Percentiles rank a stretch among this genome's conserved stretches.
phyloP scores from a whole-genome alignment of 1,284 basidiomycete species.

The Pyrrhoderma noxium region DNA sequence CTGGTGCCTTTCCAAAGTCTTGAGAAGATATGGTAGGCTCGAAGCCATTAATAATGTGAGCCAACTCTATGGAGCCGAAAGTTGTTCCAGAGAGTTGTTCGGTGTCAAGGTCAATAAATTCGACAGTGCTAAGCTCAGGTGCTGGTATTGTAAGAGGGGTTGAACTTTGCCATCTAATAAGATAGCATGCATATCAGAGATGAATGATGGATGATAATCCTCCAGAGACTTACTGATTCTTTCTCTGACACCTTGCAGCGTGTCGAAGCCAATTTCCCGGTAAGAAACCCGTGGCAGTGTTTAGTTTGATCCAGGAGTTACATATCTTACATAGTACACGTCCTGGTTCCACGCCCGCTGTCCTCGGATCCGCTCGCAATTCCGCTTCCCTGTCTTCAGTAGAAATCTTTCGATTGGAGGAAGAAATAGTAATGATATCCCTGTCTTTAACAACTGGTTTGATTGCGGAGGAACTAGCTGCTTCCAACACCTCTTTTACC shows the following conservation, averaged over 20 bases:
- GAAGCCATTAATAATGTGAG: conserved; percentile 8
- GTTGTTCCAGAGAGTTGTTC: not conserved
- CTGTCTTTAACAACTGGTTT: not conserved
- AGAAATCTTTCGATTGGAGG: not conserved
- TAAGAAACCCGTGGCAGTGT: conserved; percentile 11
- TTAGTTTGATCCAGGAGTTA: conserved; percentile 17
- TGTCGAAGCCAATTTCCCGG: conserved; percentile 17
- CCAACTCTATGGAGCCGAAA: conserved; percentile 17
- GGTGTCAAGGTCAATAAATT: conserved; percentile 14
- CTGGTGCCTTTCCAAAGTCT: conserved; percentile 8
- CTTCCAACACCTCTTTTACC: not conserved
- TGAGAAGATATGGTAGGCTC: conserved; percentile 15
- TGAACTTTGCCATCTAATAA: conserved; percentile 7
- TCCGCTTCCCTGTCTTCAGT: conserved; percentile 18
- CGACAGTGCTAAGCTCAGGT: conserved; percentile 9
- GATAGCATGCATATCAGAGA: not conserved
- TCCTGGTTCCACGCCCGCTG: conserved; percentile 17
- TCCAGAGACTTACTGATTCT: not conserved
- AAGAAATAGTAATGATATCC: not conserved
- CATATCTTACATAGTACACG: conserved; percentile 18
- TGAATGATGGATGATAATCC: not conserved
- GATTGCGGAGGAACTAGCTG: too few species aligned
- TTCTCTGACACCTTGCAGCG: conserved; percentile 13
- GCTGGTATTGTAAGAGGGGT: not conserved
- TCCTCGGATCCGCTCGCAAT: conserved; percentile 19